A percentile compares a stretch with the other conserved stretches of the same genome.
phyloP scores from a whole-genome alignment of 139 green algal genomes.

The Chlorella sorokiniana region DNA sequence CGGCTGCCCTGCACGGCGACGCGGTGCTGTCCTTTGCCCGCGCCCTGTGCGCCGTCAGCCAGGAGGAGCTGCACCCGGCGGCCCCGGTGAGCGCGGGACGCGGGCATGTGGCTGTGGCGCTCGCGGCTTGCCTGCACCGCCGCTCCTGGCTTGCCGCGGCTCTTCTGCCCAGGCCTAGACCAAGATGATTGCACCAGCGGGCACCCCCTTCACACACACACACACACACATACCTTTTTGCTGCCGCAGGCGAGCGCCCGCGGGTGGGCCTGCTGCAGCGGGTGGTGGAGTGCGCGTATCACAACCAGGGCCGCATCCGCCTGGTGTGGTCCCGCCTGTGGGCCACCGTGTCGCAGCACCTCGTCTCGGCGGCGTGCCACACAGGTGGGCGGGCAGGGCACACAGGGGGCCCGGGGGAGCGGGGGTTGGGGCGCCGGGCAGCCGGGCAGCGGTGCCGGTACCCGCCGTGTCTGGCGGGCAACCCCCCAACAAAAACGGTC shows the following conservation, averaged over 20 bases:
- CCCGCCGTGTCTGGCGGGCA: too few species aligned
- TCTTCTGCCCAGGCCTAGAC: background rate
- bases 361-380: conserved; percentile 85
- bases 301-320: conserved; percentile 95
- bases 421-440: too few species aligned
- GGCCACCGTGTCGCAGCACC: conserved; percentile 74
- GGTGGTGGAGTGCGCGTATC: conserved; percentile 76
- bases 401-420: background rate
- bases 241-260: conserved; percentile 6
- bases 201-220: background rate
- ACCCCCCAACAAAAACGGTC: too few species aligned
- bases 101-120: background rate
- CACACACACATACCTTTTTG: background rate
- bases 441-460: too few species aligned
- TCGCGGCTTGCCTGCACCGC: background rate
- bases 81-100: background rate
- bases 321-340: conserved; percentile 97
- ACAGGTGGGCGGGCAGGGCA: conserved; percentile 45
- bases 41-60: conserved; percentile 80
- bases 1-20: conserved; percentile 78
- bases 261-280: conserved; percentile 42
- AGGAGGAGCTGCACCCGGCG: conserved; percentile 77
- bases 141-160: too few species aligned
- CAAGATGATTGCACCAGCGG: background rate
- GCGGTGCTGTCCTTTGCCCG: conserved; percentile 93